These are phyloP conservation scores for Bipolaris oryzae DNA, from an alignment of 2,329 filamentous ascomycete species.

Conservation along the genomic window DNA sequence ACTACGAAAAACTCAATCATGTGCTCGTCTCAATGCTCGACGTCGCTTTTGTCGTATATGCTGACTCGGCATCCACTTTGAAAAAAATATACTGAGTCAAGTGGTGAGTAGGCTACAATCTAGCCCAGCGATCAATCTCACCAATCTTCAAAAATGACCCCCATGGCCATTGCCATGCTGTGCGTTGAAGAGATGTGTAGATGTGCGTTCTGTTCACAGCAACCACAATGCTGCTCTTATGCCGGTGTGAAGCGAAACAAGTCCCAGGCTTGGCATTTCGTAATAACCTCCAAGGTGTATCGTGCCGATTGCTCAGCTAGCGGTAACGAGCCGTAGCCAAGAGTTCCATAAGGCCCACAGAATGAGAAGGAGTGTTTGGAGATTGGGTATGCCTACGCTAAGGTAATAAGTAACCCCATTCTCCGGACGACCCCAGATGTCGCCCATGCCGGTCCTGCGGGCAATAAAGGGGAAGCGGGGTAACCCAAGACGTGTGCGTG, in stretches of 20 bases:
- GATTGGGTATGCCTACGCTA: slow-evolving; percentile 50
- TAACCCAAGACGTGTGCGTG: slow-evolving; percentile 28
- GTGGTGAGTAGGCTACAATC: slow-evolving; percentile 28
- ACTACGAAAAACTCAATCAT: slow-evolving; percentile 28
- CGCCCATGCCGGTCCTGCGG: slow-evolving; percentile 39
- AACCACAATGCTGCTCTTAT: not conserved
- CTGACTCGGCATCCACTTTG: slow-evolving; percentile 27
- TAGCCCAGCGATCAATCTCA: slow-evolving; percentile 27
- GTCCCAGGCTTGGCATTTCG: slow-evolving; percentile 31
- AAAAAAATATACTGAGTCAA: slow-evolving; percentile 21
- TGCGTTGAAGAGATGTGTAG: slow-evolving; percentile 28
- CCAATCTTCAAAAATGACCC: slow-evolving; percentile 36
- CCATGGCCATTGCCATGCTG: slow-evolving; percentile 33
- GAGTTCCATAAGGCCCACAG: slow-evolving; percentile 43
- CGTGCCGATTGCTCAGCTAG: slow-evolving; percentile 33
- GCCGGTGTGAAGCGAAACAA: slow-evolving; percentile 22
- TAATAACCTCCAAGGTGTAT: slow-evolving; percentile 31
- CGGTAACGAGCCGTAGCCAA: slow-evolving; percentile 33
- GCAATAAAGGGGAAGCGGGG: slow-evolving; percentile 35
- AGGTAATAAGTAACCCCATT: slow-evolving; percentile 51
- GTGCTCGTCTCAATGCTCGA: slow-evolving; percentile 25
- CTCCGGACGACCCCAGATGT: slow-evolving; percentile 44
- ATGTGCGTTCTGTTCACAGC: slow-evolving; percentile 31
- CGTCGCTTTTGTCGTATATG: slow-evolving; percentile 33
- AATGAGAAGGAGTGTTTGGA: slow-evolving; percentile 54